phyloP scores from a whole-genome alignment of 1,284 basidiomycete species.

The Ganoderma meredithae region DNA sequence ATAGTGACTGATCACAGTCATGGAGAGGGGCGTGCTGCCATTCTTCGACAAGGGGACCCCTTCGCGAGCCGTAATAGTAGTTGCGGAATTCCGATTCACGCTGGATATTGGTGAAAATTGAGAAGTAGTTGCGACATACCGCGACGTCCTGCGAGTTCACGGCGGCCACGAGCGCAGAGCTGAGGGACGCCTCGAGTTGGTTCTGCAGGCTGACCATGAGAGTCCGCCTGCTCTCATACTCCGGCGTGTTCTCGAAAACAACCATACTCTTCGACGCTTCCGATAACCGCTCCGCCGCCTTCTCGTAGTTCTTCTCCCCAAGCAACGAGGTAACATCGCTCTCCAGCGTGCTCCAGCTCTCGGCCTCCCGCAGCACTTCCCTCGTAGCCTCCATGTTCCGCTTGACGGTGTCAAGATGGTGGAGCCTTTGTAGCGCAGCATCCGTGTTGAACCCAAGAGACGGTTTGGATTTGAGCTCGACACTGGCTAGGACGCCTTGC shows the following conservation, averaged over 20 bases:
- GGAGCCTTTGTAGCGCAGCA: constrained; percentile 74
- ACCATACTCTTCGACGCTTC: constrained; percentile 89
- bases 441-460: constrained; percentile 62
- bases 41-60: constrained; percentile 64
- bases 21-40: constrained; percentile 70
- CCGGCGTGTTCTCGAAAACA: constrained; percentile 88
- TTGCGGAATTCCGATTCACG: constrained; percentile 90
- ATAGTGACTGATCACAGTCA: constrained; percentile 53
- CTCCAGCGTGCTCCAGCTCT: constrained; percentile 94
- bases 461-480: constrained; percentile 59
- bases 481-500: constrained; percentile 65
- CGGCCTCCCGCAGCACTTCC: constrained; percentile 88
- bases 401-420: constrained; percentile 84
- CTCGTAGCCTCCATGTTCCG: constrained; percentile 85
- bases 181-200: constrained; percentile 89
- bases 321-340: constrained; percentile 87
- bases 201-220: constrained; percentile 93
- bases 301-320: constrained; percentile 78
- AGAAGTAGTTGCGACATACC: constrained; percentile 79
- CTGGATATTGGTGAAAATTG: constrained; percentile 90
- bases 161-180: constrained; percentile 84
- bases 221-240: constrained; percentile 85
- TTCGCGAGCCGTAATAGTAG: constrained; percentile 89
- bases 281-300: constrained; percentile 87
- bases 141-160: constrained; percentile 79